These are phyloP conservation scores for Thymus mandschuricus DNA, from an alignment of 257 asterid genomes.

Conservation along the genomic window DNA sequence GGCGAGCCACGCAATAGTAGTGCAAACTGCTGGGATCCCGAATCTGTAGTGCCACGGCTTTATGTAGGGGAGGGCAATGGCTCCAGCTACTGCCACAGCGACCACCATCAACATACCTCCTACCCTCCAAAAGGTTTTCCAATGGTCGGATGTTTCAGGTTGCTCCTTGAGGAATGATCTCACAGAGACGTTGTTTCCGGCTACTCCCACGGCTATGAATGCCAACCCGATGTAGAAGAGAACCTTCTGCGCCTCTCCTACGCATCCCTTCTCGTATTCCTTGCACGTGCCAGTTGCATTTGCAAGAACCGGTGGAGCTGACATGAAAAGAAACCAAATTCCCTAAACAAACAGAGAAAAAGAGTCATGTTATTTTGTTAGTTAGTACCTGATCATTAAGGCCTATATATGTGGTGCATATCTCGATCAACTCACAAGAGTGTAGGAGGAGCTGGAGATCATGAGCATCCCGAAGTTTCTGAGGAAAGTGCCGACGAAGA, in stretches of 20 bases:
- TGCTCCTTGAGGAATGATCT: conserved; percentile 37
- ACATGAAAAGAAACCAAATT: conserved; percentile 49
- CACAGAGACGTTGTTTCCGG: conserved; percentile 44
- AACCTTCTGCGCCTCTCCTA: conserved; percentile 49
- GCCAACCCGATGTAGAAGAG: conserved; percentile 55
- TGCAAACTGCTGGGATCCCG: conserved; percentile 56
- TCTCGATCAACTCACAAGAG: conserved; percentile 38
- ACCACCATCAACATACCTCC: neutral
- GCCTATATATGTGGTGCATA: neutral
- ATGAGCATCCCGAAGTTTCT: conserved; percentile 43
- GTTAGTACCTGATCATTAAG: neutral
- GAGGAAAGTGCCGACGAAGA: conserved; percentile 35
- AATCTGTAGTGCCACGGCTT: conserved; percentile 55
- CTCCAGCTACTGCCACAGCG: conserved; percentile 36
- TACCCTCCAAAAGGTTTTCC: neutral
- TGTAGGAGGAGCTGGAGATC: conserved; percentile 47
- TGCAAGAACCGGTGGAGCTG: conserved; percentile 55
- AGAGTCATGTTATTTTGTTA: neutral
- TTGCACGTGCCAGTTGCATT: conserved; percentile 47
- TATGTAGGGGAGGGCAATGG: conserved; percentile 55
- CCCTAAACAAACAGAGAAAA: conserved; percentile 39
- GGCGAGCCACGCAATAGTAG: conserved; percentile 32
- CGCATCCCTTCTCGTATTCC: conserved; percentile 42
- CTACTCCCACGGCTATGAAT: conserved; percentile 43
- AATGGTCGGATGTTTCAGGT: neutral